Base-by-base conservation (phyloP, 129 eudicot genomes). In the Saposhnikovia divaricata region DNA sequence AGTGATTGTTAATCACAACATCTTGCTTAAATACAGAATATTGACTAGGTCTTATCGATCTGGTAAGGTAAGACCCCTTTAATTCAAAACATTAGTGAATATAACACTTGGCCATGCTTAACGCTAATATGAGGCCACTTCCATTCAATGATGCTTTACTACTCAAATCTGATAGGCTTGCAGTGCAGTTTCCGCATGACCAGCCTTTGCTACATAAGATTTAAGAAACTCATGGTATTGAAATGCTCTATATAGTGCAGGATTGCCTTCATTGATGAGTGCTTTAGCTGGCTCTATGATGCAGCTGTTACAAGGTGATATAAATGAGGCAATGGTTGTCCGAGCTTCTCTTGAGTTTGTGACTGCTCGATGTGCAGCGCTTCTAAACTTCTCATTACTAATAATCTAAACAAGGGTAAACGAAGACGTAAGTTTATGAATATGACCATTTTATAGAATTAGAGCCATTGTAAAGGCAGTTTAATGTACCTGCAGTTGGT, bases 241-340 rank as follows among this genome's bases (percentile, higher is more conserved):
- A 66, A 48, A 85, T 40, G 85, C 65, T 55, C 74, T 61, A 55
- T 78, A 85, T 6, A 53, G 61, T 6, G 82, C 82, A 57, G 43
- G 80, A 78, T 80, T 85, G 4, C 80, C 69, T n/a, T 80, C 77
- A 23, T 42, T 76, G 38, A 87, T n/a, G 38, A 85, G 82, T 70
- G 53, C 85, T 44, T 83, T 79, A 19, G 89, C 87, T n/a, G 89
- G 87, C 72, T 85, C 85, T 71, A 88, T 69, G 77, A 83, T 66
- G 81, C 78, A 78, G 19, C 75, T 79, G 9, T 80, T 74, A 23
- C 40, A 40, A 2, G 91, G 87, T 51, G 34, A 3, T 14, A 73
- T 73, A 47, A 78, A 78, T 19, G 40, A 50, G 21, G 39, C 73
- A 57, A 78, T 59, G 19, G 72, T 39, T 9, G 50, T 55, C 14